Conservation (phyloP, 2,329 filamentous ascomycete genomes). For the Zymoseptoria tritici region DNA sequence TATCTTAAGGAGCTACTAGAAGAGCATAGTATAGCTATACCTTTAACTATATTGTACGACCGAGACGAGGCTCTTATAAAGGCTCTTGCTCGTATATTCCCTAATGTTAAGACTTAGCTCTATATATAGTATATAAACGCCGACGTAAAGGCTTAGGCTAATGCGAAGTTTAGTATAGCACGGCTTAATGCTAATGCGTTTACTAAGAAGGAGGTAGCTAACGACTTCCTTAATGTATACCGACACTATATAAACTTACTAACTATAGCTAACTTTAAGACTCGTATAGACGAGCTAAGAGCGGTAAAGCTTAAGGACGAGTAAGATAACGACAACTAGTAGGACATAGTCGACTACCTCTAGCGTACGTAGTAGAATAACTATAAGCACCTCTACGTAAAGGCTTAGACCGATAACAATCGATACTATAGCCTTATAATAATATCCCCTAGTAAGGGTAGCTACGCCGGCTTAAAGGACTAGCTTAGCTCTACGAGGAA, state of each 20-base stretch:
- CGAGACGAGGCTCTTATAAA: too few species aligned
- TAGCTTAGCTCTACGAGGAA: not conserved
- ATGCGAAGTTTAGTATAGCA: not conserved
- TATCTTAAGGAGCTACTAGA: too few species aligned
- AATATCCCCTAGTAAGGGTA: not conserved
- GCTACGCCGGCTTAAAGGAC: not conserved
- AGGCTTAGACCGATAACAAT: not conserved
- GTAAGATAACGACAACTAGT: not conserved
- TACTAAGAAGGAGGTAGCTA: not conserved
- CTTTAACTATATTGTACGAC: too few species aligned
- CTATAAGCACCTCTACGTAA: not conserved
- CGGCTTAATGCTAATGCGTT: not conserved
- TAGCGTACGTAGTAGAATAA: not conserved
- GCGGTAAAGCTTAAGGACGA: too few species aligned
- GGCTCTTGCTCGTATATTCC: too few species aligned
- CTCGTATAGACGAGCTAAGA: too few species aligned
- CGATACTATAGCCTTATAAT: not conserved
- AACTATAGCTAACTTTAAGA: too few species aligned
- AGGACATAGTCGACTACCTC: not conserved
- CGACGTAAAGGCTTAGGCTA: not conserved
- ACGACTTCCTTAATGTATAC: not conserved
- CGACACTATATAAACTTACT: not conserved
- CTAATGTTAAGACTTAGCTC: not conserved
- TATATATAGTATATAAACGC: not conserved
- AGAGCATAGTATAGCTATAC: too few species aligned